These are phyloP conservation scores for Enteropsectra breve DNA, from an alignment of 371 early-diverging fungal genomes.

Conservation along the genomic window DNA sequence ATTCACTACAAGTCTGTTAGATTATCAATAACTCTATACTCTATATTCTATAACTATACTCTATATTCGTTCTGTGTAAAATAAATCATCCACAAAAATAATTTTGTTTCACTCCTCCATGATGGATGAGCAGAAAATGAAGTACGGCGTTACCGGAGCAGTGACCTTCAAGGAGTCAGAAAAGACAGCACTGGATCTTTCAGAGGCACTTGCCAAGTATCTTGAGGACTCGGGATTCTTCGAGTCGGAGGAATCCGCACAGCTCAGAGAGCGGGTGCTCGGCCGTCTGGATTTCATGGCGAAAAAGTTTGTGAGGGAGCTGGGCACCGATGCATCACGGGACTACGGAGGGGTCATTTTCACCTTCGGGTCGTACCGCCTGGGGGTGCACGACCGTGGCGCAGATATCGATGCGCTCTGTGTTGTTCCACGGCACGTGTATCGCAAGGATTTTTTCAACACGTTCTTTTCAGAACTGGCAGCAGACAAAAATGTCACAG, in stretches of 20 bases:
- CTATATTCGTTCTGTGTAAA: not conserved
- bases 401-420: conserved; percentile 97
- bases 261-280: conserved; percentile 62
- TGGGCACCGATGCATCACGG: conserved; percentile 63
- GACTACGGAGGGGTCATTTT: conserved; percentile 89
- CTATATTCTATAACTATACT: not conserved
- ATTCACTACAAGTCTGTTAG: not conserved
- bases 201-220: conserved; percentile 43
- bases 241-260: conserved; percentile 63
- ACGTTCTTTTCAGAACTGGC: conserved; percentile 76
- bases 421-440: conserved; percentile 81
- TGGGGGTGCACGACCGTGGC: conserved; percentile 90
- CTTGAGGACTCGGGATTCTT: conserved; percentile 48
- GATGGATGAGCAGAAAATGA: conserved; percentile 7
- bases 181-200: conserved; percentile 13
- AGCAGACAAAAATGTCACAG: conserved; percentile 71
- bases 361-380: conserved; percentile 92
- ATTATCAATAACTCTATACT: not conserved
- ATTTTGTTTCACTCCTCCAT: conserved; percentile 9
- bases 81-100: not conserved
- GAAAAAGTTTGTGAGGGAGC: conserved; percentile 53
- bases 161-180: conserved; percentile 46
- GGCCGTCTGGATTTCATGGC: conserved; percentile 56
- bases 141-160: conserved; percentile 46
- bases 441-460: conserved; percentile 82